Conservation (phyloP, 2,329 filamentous ascomycete species). For the Scedosporium aurantiacum region DNA sequence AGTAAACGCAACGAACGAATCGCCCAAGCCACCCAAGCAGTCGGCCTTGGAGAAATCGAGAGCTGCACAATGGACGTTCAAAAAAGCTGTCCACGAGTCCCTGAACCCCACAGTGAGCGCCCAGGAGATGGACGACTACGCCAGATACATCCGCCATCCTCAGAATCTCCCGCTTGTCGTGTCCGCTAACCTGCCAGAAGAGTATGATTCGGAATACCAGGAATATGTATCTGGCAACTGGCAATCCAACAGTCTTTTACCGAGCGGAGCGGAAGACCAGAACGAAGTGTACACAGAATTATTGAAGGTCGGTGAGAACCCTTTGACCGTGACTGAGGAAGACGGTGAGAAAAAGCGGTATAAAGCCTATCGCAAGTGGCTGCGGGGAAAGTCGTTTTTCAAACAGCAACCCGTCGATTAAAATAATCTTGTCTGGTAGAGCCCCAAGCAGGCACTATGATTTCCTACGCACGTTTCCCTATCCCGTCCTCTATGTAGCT, state of each 20-base stretch:
- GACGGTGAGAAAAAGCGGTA: conserved; percentile 89
- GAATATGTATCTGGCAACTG: conserved; percentile 67
- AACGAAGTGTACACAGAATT: conserved; percentile 61
- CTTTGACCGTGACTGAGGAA: conserved; percentile 76
- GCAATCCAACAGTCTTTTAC: conserved; percentile 46
- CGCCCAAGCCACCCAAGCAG: conserved; percentile 34
- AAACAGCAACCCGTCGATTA: conserved; percentile 65
- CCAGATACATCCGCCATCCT: conserved; percentile 79
- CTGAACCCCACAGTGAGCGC: conserved; percentile 72
- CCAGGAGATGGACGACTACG: conserved; percentile 75
- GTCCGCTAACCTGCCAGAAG: conserved; percentile 52
- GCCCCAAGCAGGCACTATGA: too few relatives aligned
- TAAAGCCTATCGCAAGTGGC: conserved; percentile 92
- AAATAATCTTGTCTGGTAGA: neutral
- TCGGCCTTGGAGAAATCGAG: conserved; percentile 64
- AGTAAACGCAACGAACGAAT: conserved; percentile 12
- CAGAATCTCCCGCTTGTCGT: conserved; percentile 78
- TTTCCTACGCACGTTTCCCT: neutral
- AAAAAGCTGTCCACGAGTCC: conserved; percentile 74
- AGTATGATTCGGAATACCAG: conserved; percentile 58
- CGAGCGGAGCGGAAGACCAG: conserved; percentile 30
- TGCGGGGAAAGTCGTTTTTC: conserved; percentile 88
- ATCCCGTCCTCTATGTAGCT: conserved; percentile 5
- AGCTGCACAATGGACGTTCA: conserved; percentile 79
- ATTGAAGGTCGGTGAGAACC: conserved; percentile 66